These are phyloP conservation scores for Elongisporangium undulatum DNA, from an alignment of 352 stramenopile genomes.

Conservation along the genomic window DNA sequence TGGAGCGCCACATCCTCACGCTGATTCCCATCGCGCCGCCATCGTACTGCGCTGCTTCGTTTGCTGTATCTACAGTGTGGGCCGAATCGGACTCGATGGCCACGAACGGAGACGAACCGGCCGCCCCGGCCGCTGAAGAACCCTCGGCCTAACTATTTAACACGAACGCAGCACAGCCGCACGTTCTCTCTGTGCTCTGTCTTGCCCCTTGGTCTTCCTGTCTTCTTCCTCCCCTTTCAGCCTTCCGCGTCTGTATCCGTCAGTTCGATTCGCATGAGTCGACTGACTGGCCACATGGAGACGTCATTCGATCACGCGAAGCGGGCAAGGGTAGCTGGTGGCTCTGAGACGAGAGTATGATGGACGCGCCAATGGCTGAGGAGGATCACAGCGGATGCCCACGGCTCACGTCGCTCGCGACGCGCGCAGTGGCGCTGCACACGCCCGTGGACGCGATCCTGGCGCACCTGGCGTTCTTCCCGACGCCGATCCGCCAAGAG, in stretches of 20 bases:
- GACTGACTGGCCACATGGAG: neutral
- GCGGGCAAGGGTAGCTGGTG: neutral
- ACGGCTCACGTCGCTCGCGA: neutral
- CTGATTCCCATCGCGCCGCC: neutral
- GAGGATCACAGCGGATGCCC: neutral
- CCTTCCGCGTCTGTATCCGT: neutral
- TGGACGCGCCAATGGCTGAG: neutral
- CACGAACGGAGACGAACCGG: neutral
- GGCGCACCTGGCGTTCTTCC: conserved; percentile 37
- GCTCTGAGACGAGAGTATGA: neutral
- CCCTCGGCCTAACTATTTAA: neutral
- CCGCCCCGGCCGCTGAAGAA: neutral
- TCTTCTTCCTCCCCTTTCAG: neutral
- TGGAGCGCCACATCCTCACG: neutral
- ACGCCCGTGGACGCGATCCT: conserved; percentile 33
- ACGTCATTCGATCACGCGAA: neutral
- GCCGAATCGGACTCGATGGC: neutral
- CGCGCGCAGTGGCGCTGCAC: conserved; percentile 16
- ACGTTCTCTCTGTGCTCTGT: neutral
- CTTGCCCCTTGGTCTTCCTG: neutral
- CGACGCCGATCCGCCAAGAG: conserved; percentile 26
- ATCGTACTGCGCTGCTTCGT: neutral
- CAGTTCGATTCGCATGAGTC: neutral
- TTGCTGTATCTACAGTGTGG: neutral
- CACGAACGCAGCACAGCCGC: neutral